Evolutionary conservation across 2,329 filamentous ascomycete species (phyloP).

Genomic region (Apiospora saccharicola): DNA sequence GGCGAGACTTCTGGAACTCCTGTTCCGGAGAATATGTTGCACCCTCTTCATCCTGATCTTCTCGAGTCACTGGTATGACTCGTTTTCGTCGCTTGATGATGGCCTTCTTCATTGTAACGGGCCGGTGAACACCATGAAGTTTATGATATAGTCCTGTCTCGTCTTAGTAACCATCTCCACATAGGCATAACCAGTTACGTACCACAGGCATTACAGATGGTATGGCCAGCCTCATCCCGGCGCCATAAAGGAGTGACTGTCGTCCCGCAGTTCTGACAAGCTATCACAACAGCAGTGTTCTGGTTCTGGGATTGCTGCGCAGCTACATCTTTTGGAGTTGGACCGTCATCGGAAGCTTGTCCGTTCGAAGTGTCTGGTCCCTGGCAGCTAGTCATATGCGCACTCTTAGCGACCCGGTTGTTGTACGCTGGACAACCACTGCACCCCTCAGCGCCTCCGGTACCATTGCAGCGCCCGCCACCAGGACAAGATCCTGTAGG

Average conservation of each 20-base stretch:
- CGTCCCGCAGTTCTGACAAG: constrained; percentile 96
- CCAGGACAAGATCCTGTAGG: constrained; percentile 91
- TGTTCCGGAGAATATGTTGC: constrained; percentile 58
- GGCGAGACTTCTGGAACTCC: constrained; percentile 45
- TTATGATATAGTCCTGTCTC: constrained; percentile 88
- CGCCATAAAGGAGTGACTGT: constrained; percentile 97
- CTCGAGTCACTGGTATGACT: constrained; percentile 80
- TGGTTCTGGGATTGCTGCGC: constrained; percentile 51
- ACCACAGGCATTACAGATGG: constrained; percentile 99
- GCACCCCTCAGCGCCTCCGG: constrained; percentile 92
- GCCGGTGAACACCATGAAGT: constrained; percentile 90
- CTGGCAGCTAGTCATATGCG: constrained; percentile 75
- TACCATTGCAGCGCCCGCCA: constrained; percentile 94
- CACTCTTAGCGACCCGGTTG: constrained; percentile 90
- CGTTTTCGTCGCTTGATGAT: constrained; percentile 96
- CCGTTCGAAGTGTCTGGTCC: constrained; percentile 46
- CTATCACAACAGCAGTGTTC: constrained; percentile 75
- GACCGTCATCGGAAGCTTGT: constrained; percentile 47
- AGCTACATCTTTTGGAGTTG: constrained; percentile 57
- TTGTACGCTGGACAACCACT: constrained; percentile 97
- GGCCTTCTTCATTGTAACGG: constrained; percentile 98
- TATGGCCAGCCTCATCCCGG: constrained; percentile 91
- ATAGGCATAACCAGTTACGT: constrained; percentile 47
- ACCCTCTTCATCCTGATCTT: constrained; percentile 50
- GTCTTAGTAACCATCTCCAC: constrained; percentile 33